phyloP scores from a whole-genome alignment of 345 rosid species.

The Physaria fendleri region DNA sequence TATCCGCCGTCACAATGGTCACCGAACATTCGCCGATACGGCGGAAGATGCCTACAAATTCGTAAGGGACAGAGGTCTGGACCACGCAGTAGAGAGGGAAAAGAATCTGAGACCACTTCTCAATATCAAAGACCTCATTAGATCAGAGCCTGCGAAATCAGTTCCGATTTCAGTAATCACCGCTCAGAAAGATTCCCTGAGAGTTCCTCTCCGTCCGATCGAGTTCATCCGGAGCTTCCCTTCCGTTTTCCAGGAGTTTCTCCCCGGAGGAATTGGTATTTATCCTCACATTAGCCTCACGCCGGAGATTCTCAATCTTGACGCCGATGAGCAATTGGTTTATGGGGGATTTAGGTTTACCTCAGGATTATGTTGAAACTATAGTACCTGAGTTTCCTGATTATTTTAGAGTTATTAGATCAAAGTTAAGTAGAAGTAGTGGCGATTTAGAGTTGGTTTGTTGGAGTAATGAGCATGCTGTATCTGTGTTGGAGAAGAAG shows the following conservation, averaged over 20 bases:
- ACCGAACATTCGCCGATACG: conserved; percentile 31
- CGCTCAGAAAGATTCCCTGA: conserved; percentile 43
- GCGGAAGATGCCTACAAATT: conserved; percentile 37
- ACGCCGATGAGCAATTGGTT: conserved; percentile 77
- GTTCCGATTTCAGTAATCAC: conserved; percentile 64
- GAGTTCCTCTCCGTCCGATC: conserved; percentile 69
- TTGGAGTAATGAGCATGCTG: conserved; percentile 60
- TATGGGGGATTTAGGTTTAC: conserved; percentile 90
- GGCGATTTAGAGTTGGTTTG: conserved; percentile 72
- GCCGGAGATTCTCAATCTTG: conserved; percentile 61
- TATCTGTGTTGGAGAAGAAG: conserved; percentile 59
- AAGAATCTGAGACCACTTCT: conserved; percentile 65
- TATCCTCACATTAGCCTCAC: conserved; percentile 85
- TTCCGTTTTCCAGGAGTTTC: conserved; percentile 59
- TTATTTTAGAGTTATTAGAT: conserved; percentile 49
- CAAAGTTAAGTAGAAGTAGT: conserved; percentile 1
- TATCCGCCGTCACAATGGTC: conserved; percentile 16
- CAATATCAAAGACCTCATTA: conserved; percentile 64
- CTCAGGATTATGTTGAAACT: conserved; percentile 42
- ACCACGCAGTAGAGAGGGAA: conserved; percentile 86
- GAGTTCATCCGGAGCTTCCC: conserved; percentile 80
- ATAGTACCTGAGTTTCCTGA: conserved; percentile 81
- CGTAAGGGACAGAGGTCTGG: conserved; percentile 89
- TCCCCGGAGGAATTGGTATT: conserved; percentile 66
- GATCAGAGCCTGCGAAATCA: conserved; percentile 83